Base-by-base conservation (phyloP, 2,329 filamentous ascomycete species). In the Phialocephala subalpina region DNA sequence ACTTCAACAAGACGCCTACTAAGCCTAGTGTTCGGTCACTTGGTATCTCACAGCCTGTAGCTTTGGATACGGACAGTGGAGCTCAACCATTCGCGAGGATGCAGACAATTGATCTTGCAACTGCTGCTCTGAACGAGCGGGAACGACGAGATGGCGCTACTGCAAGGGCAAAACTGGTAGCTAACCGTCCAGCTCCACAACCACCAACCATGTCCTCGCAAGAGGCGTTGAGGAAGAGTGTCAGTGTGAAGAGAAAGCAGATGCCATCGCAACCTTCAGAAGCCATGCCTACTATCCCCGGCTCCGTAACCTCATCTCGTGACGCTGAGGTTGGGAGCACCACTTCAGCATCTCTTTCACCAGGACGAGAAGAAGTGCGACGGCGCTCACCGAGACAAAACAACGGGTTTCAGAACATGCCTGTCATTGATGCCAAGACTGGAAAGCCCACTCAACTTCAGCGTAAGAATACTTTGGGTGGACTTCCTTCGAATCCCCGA, bases 321-420 rank as follows among this genome's bases (percentile, higher is more conserved):
- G 63, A 64, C 36, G 62, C 62, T 53, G 63, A 52, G 12, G 73
- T 67, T 63, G 75, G 71, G 9, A 73, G 67, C 45, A 73, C 74
- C 27, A 75, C 72, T n/a, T 77, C 76, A 27, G 68, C 73, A 29
- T 75, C 71, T 25, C 60, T 77, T 20, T 76, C 75, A 47, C 76
- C 74, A 22, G 72, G 71, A 12, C 70, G 60, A 4, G 74, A 78
- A 36, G 75, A 77, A 27, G 68, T 77, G 9, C 68, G 74, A 29
- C 68, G 73, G 42, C 64, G 76, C 49, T 78, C 76, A 52, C 75
- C 76, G 27, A 67, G 72, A 58, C 70, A 68, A 60, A 47, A 60
- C 3, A 71, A 67, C 18, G 64, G 42, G 40, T 73, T 75, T 57
- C 67, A 70, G 33, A 64, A 58, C 7, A 29, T 36, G 6, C 49